A percentile compares a stretch with the other conserved stretches of the same genome.
These are phyloP conservation scores for Mortierella sp. DNA, from an alignment of 371 early-diverging fungal species.

Conservation along the genomic window DNA sequence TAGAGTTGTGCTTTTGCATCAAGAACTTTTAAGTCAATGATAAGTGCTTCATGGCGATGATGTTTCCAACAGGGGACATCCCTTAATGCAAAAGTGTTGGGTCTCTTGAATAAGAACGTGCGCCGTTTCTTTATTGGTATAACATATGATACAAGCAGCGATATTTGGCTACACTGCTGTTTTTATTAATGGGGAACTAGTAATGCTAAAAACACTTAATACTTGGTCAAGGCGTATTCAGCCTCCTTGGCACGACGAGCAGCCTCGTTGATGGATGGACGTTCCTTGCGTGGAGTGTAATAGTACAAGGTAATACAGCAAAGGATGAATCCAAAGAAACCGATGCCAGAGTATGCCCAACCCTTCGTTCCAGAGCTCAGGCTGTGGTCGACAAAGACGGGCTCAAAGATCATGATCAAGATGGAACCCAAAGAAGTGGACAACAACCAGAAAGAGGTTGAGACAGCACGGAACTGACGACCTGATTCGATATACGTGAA, in stretches of 20 bases:
- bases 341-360: slow-evolving; percentile 51
- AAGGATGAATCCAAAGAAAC: slow-evolving; percentile 42
- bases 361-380: slow-evolving; percentile 23
- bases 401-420: slow-evolving; percentile 44
- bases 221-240: slow-evolving; percentile 30
- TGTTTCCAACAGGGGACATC: too few relatives aligned
- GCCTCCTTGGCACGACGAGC: slow-evolving; percentile 46
- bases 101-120: too few relatives aligned
- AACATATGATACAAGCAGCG: too few relatives aligned
- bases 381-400: slow-evolving; percentile 16
- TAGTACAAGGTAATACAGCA: slow-evolving; percentile 33
- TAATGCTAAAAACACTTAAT: slow-evolving; percentile 6
- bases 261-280: slow-evolving; percentile 49
- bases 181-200: too few relatives aligned
- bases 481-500: slow-evolving; percentile 71
- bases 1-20: too few relatives aligned
- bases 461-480: slow-evolving; percentile 61
- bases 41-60: too few relatives aligned
- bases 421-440: slow-evolving; percentile 57
- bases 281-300: slow-evolving; percentile 42
- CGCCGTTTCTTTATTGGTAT: too few relatives aligned
- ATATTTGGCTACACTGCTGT: too few relatives aligned
- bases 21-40: too few relatives aligned
- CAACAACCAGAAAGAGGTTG: slow-evolving; percentile 64
- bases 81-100: too few relatives aligned